Evolutionary conservation across 352 stramenopile species (phyloP).

Genomic region (Phytophthora cryptogea): DNA sequence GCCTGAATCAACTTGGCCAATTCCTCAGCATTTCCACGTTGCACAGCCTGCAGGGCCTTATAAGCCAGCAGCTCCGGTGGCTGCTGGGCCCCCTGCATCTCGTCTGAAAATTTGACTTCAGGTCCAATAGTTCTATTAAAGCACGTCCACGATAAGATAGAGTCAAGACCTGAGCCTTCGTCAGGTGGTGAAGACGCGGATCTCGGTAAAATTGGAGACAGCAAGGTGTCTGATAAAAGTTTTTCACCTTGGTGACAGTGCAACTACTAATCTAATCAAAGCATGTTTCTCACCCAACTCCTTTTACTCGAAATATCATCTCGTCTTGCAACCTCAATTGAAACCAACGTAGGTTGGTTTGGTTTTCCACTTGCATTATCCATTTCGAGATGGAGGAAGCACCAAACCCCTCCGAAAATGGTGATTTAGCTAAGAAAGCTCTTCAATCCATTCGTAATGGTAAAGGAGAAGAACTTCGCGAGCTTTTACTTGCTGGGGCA

Average conservation of each 20-base stretch:
- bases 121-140: neutral
- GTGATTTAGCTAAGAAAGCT: constrained; percentile 7
- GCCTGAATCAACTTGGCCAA: constrained; percentile 32
- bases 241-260: neutral
- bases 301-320: neutral
- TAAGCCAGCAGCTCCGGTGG: constrained; percentile 32
- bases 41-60: constrained; percentile 34
- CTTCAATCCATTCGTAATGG: constrained; percentile 2
- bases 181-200: constrained; percentile 10
- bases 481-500: neutral
- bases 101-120: neutral
- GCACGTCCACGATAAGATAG: neutral
- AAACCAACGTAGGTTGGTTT: constrained; percentile 4
- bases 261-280: constrained; percentile 16
- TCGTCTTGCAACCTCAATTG: neutral
- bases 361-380: neutral
- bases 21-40: constrained; percentile 33
- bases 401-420: neutral
- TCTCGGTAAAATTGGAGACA: constrained; percentile 6
- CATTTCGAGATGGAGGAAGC: constrained; percentile 9
- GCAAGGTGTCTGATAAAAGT: neutral
- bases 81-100: constrained; percentile 20
- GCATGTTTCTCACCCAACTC: neutral
- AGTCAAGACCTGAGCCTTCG: constrained; percentile 1
- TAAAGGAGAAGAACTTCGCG: neutral